Conservation (phyloP, 1,139 yeast genomes). For the Pichia sp. region DNA sequence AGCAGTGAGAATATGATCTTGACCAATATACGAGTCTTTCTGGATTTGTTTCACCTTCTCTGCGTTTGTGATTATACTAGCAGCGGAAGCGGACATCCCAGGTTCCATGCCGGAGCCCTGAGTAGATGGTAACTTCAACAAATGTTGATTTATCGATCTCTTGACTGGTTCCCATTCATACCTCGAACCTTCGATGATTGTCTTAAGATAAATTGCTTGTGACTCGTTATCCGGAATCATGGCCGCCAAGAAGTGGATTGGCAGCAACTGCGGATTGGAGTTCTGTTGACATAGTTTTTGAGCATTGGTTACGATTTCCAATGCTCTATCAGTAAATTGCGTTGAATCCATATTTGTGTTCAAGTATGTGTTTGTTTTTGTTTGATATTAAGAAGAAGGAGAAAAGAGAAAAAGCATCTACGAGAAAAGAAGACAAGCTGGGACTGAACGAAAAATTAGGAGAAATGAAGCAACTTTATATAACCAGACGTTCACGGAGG, state of each 20-base stretch:
- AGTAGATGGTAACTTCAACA: conserved; percentile 84
- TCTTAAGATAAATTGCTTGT: conserved; percentile 62
- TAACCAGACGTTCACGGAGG: not conserved
- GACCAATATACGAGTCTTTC: conserved; percentile 88
- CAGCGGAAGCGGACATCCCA: conserved; percentile 30
- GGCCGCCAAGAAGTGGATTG: conserved; percentile 87
- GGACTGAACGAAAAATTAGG: not conserved
- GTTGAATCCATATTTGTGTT: conserved; percentile 40
- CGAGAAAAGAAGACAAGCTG: not conserved
- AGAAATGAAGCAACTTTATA: not conserved
- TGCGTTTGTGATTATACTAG: conserved; percentile 29
- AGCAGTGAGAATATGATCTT: conserved; percentile 87
- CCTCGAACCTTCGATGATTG: conserved; percentile 82
- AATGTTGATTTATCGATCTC: conserved; percentile 70
- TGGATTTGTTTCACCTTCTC: conserved; percentile 76
- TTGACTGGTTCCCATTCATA: conserved; percentile 82
- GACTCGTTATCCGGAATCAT: conserved; percentile 67
- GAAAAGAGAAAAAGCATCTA: not conserved
- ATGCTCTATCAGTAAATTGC: conserved; percentile 90
- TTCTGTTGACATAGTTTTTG: conserved; percentile 79
- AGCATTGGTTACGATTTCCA: conserved; percentile 73
- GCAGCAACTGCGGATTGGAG: conserved; percentile 75
- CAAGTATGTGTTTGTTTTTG: no score
- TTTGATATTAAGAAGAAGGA: not conserved
- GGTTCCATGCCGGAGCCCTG: conserved; percentile 55